Evolutionary conservation across 164 flowering plant species (phyloP).

Genomic region (Aristolochia fimbriata): DNA sequence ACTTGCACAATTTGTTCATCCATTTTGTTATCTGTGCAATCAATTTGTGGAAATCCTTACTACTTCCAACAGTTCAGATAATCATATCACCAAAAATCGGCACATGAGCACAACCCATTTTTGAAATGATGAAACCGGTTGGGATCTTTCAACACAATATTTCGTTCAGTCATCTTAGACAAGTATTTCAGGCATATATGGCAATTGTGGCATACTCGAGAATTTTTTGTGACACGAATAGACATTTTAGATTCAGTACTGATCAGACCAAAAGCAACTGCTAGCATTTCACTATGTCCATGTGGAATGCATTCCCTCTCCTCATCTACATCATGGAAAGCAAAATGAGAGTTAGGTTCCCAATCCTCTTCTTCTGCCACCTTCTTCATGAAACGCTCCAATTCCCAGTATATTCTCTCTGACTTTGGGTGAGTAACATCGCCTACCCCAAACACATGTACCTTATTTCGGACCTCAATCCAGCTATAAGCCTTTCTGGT

Average conservation of each 20-base stretch:
- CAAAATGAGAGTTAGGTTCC: constrained; percentile 24
- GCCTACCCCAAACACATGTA: constrained; percentile 68
- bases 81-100: constrained; percentile 25
- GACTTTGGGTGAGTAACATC: constrained; percentile 69
- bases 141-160: constrained; percentile 59
- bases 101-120: constrained; percentile 56
- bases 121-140: constrained; percentile 57
- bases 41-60: not conserved
- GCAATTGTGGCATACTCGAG: constrained; percentile 43
- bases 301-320: constrained; percentile 50
- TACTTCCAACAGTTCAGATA: not conserved
- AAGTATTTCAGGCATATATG: constrained; percentile 39
- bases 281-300: constrained; percentile 72
- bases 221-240: constrained; percentile 51
- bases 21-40: not conserved
- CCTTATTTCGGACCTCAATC: constrained; percentile 52
- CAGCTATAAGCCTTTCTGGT: constrained; percentile 53
- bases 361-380: constrained; percentile 26
- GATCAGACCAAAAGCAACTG: constrained; percentile 56
- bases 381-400: constrained; percentile 35
- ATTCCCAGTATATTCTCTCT: constrained; percentile 39
- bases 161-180: constrained; percentile 36
- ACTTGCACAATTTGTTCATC: too few relatives aligned
- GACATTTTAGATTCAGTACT: constrained; percentile 27
- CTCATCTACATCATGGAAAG: constrained; percentile 63